Evolutionary conservation across 2,329 filamentous ascomycete genomes (phyloP).

Genomic region (Colletotrichum godetiae): DNA sequence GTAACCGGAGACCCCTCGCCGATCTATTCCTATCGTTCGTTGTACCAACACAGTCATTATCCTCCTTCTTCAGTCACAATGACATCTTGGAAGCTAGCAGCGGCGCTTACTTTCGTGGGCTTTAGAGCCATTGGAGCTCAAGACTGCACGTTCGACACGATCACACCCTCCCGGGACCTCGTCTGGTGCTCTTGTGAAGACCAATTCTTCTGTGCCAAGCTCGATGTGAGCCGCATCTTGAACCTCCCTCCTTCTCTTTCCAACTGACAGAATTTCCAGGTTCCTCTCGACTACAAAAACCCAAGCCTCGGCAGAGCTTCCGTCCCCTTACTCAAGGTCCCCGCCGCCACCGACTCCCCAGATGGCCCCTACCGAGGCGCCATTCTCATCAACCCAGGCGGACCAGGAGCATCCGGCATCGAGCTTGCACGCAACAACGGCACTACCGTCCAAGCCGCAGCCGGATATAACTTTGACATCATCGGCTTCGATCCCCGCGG

Average conservation of each 20-base stretch:
- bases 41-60: not conserved
- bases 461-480: slow-evolving; percentile 48
- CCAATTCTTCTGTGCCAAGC: slow-evolving; percentile 51
- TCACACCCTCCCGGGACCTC: slow-evolving; percentile 36
- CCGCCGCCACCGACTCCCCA: slow-evolving; percentile 48
- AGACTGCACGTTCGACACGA: slow-evolving; percentile 37
- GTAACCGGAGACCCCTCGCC: no score
- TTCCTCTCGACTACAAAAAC: slow-evolving; percentile 53
- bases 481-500: slow-evolving; percentile 58
- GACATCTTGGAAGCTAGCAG: not conserved
- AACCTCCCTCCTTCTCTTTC: not conserved
- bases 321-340: slow-evolving; percentile 52
- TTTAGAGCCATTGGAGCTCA: slow-evolving; percentile 32
- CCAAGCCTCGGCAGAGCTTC: slow-evolving; percentile 42
- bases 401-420: slow-evolving; percentile 55
- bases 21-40: not conserved
- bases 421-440: slow-evolving; percentile 42
- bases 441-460: slow-evolving; percentile 37
- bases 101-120: not conserved
- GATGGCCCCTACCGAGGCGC: slow-evolving; percentile 53
- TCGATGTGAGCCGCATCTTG: slow-evolving; percentile 38
- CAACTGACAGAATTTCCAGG: slow-evolving; percentile 31
- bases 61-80: not conserved
- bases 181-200: slow-evolving; percentile 47
- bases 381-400: slow-evolving; percentile 57